Evolutionary conservation across 495 filamentous ascomycete genomes (phyloP).

Genomic region (Penicillium daleae): DNA sequence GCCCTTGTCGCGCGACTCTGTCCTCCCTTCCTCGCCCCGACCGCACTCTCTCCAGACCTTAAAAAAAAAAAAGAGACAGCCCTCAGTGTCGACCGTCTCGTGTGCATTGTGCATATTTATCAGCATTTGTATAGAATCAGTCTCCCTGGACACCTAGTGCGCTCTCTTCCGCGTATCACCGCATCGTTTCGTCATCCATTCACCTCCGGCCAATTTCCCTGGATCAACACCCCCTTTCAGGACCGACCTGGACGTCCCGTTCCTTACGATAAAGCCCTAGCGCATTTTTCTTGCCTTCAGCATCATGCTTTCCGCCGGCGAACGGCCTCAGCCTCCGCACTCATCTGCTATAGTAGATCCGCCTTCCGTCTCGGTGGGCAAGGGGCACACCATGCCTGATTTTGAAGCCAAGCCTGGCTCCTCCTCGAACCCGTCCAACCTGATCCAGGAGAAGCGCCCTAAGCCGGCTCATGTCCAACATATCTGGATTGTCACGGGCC

Average conservation of each 20-base stretch:
- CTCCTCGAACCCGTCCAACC: slow-evolving; percentile 29
- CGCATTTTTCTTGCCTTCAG: slow-evolving; percentile 13
- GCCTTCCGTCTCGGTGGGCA: slow-evolving; percentile 26
- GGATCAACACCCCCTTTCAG: slow-evolving; percentile 7
- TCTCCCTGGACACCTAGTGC: neutral
- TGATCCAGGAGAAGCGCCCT: slow-evolving; percentile 22
- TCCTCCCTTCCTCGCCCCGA: slow-evolving; percentile 16
- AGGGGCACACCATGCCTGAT: slow-evolving; percentile 28
- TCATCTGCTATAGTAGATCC: slow-evolving; percentile 31
- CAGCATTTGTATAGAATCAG: slow-evolving; percentile 1
- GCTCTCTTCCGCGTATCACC: slow-evolving; percentile 19
- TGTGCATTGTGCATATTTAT: neutral
- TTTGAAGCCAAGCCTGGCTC: slow-evolving; percentile 23
- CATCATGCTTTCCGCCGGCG: slow-evolving; percentile 52
- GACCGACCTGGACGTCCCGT: neutral
- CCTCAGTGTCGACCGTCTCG: neutral
- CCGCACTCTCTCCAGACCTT: neutral
- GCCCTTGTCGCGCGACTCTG: slow-evolving; percentile 23
- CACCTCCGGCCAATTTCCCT: slow-evolving; percentile 20
- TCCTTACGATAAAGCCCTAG: slow-evolving; percentile 3
- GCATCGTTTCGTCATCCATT: slow-evolving; percentile 26
- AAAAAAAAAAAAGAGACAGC: neutral
- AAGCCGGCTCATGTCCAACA: slow-evolving; percentile 60
- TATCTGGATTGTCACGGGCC: slow-evolving; percentile 97
- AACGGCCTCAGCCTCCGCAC: slow-evolving; percentile 39